phyloP scores from a whole-genome alignment of 2,329 filamentous ascomycete species.

The Chaetomiaceae sp. region DNA sequence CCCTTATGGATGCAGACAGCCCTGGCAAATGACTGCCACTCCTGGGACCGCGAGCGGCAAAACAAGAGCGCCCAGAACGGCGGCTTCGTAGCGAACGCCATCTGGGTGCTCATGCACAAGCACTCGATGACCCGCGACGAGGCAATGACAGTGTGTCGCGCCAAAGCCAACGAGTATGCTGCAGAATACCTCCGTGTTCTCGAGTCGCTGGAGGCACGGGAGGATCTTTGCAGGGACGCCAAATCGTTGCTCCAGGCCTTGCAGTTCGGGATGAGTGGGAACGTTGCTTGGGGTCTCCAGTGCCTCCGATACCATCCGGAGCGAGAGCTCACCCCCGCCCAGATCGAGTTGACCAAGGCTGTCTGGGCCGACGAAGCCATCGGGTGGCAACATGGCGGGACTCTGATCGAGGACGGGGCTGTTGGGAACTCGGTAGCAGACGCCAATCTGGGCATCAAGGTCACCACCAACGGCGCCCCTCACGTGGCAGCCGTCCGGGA shows the following conservation, averaged over 20 bases:
- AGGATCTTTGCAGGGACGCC: slow-evolving; percentile 8
- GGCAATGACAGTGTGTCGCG: slow-evolving; percentile 6
- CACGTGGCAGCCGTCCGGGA: neutral
- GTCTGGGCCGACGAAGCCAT: neutral
- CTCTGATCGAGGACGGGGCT: neutral
- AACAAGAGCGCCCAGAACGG: neutral
- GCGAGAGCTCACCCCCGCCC: neutral
- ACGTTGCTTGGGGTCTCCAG: slow-evolving; percentile 14
- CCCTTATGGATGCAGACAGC: slow-evolving; percentile 5
- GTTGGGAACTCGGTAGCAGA: neutral
- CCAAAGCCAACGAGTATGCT: neutral
- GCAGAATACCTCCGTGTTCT: slow-evolving; percentile 2
- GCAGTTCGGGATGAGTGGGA: slow-evolving; percentile 10
- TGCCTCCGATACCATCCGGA: slow-evolving; percentile 11
- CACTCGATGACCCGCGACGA: slow-evolving; percentile 6
- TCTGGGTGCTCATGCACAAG: slow-evolving; percentile 12
- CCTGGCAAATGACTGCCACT: slow-evolving; percentile 14
- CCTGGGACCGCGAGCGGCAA: slow-evolving; percentile 8
- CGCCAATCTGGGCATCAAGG: neutral
- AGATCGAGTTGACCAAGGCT: neutral
- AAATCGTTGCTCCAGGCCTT: slow-evolving; percentile 4
- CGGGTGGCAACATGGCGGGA: neutral
- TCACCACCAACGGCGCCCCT: neutral
- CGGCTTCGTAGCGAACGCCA: slow-evolving; percentile 1
- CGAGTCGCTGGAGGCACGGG: neutral